Percentiles rank a stretch among this genome's conserved stretches.
Evolutionary conservation across 2,329 filamentous ascomycete genomes (phyloP).

Genomic region (Neonectria magnoliae): DNA sequence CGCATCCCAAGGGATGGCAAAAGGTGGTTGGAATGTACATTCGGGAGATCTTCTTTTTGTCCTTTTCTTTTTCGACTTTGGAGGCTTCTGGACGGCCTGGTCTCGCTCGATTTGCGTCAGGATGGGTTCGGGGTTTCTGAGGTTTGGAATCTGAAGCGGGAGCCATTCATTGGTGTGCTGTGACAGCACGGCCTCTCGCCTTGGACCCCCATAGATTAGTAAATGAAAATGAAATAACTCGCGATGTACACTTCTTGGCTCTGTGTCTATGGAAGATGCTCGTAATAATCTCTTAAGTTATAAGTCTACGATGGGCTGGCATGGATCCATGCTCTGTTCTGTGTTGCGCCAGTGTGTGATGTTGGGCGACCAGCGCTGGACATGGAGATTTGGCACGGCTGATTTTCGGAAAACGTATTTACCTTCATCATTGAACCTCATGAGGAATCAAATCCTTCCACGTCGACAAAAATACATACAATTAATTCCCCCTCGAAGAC

Average conservation of each 20-base stretch:
- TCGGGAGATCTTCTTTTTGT: slow-evolving; percentile 2
- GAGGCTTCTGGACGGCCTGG: slow-evolving; percentile 9
- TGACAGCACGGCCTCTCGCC: slow-evolving; percentile 18
- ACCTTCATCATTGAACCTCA: neutral
- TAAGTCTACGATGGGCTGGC: too few species aligned
- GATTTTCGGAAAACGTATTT: slow-evolving; percentile 23
- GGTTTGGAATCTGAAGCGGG: slow-evolving; percentile 17
- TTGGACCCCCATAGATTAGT: slow-evolving; percentile 23
- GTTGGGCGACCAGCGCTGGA: neutral
- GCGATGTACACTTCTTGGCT: neutral
- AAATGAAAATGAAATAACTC: slow-evolving; percentile 31
- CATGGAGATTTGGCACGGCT: neutral
- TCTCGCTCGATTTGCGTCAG: slow-evolving; percentile 14
- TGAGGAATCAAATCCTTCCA: neutral
- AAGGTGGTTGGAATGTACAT: slow-evolving; percentile 24
- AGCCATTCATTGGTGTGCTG: slow-evolving; percentile 14
- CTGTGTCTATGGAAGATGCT: neutral
- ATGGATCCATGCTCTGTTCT: neutral
- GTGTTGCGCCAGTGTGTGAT: neutral
- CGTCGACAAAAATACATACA: neutral
- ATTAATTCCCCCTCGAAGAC: neutral
- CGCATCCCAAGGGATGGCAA: slow-evolving; percentile 9
- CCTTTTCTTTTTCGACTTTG: slow-evolving; percentile 12
- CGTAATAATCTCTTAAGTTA: too few species aligned
- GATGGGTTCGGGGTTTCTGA: slow-evolving; percentile 11